Base-by-base conservation (phyloP, 2,329 filamentous ascomycete genomes). In the Gaeumannomyces sp. region DNA sequence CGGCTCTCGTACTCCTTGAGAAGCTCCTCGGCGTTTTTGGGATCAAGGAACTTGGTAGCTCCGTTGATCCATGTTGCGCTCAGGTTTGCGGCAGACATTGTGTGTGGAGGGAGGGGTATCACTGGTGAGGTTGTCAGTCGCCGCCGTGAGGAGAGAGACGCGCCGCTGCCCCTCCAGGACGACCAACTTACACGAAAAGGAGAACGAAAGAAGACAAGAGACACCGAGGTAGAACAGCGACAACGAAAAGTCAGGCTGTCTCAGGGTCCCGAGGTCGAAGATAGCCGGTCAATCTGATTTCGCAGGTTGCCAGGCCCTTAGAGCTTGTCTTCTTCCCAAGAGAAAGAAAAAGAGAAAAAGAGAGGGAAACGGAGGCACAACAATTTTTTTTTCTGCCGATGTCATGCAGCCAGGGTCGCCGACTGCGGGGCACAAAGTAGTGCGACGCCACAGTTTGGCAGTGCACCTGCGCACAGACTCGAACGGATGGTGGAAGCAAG, bases 1-100 rank as follows among this genome's bases (percentile, higher is more conserved):
- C 81, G 84, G 76, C 84, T 83, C 70, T 88, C 76, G 78, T 97
- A 97, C 74, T 94, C 87, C 77, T 90, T 85, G 76, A 98, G 85
- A 70, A 93, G 80, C 74, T 96, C 89, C 69, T 93, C 80, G 69
- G 94, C 95, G 74, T 83, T 89, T 75, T 83, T 81, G 82, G 84
- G 84, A 82, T 96, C 91, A 72, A 92, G 81, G 75, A 89, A 81
- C 77, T 88, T 79, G 71, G 81, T 78, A 70, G 82, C 71, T 74
- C 78, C 76, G 74, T 80, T 82, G 76, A 81, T 77, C 68, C 79
- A 79, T 72, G 81, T 80, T 69, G 78, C 75, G 74, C 85, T 80
- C 73, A 88, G 88, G 79, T 91, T 91, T 75, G 85, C 80, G 73
- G 87, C 82, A 77, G 90, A 86, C 92, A 95, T 95, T 71, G 74